phyloP scores from a whole-genome alignment of 148 eudicot species.

The Arbutus unedo region DNA sequence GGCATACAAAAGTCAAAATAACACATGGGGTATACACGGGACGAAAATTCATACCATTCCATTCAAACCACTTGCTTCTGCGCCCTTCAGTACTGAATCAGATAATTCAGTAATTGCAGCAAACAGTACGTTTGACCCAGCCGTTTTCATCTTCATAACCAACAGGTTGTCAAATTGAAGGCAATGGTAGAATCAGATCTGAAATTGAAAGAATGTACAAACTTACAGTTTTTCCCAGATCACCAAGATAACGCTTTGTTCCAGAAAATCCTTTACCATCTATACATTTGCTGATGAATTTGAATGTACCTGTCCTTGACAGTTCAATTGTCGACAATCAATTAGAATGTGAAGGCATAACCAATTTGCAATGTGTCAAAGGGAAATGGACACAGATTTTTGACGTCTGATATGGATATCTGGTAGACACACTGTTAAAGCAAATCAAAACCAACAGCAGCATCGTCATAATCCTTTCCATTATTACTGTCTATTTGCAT shows the following conservation, averaged over 20 bases:
- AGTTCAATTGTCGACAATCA: constrained; percentile 19
- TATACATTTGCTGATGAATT: constrained; percentile 79
- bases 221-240: constrained; percentile 90
- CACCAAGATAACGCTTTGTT: constrained; percentile 94
- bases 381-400: background rate
- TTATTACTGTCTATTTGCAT: background rate
- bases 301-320: constrained; percentile 74
- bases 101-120: constrained; percentile 93
- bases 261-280: constrained; percentile 79
- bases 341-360: constrained; percentile 9
- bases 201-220: background rate
- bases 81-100: constrained; percentile 93
- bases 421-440: background rate
- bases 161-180: constrained; percentile 14
- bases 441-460: constrained; percentile 8
- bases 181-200: constrained; percentile 15
- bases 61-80: constrained; percentile 86
- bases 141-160: constrained; percentile 65
- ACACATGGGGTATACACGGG: background rate
- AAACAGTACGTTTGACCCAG: constrained; percentile 88
- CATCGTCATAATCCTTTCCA: background rate
- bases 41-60: constrained; percentile 62
- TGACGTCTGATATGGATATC: background rate
- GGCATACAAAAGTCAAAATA: background rate
- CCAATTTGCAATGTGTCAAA: background rate